Evolutionary conservation across 2,329 filamentous ascomycete species (phyloP), one percentile per base, ranked within the genome.

Genomic region (Trichocomaceae sp.): DNA sequence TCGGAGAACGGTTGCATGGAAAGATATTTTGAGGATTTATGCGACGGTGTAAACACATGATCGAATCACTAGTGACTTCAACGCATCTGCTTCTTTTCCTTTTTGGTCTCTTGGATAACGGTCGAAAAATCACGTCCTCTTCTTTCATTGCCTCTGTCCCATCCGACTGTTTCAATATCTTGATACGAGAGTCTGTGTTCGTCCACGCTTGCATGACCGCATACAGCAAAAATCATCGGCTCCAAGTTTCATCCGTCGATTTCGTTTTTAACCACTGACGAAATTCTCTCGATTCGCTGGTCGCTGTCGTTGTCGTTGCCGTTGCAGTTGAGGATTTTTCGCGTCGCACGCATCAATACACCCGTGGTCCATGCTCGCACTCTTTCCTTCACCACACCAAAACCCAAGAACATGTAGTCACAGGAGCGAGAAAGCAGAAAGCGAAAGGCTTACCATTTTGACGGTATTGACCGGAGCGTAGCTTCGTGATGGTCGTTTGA

Each of bases 401-500:
- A 35, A 47, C n/a, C 2, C 42, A 55, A 35, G 15, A 13, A 35
- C 5, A 47, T 42, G 37, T 6, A 19, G 26, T 41, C 17, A 59
- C 37, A 55, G 55, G 52, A 46, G 39, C 26, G 31, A 12, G 17
- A 15, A 45, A 59, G 31, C 31, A 35, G 31, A 35, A 15, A 35
- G 31, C 6, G 13, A 15, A 15, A 15, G 10, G 57, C 72, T 74
- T 75, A 75, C 72, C 72, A 75, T 75, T 73, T 74, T 75, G 72
- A 73, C 72, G 72, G 71, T 70, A 62, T 72, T 69, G 67, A 71
- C 72, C 54, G 71, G 72, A 66, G 72, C 68, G 66, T 67, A 66
- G 65, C 64, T 62, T 63, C 50, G 41, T 68, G 69, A 64, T 68
- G 68, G 69, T 73, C 69, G 71, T 68, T 70, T 70, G 64, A 62